Evolutionary conservation across 768 basidiomycete species (phyloP).

Genomic region (Termitomyces eurrhizus): DNA sequence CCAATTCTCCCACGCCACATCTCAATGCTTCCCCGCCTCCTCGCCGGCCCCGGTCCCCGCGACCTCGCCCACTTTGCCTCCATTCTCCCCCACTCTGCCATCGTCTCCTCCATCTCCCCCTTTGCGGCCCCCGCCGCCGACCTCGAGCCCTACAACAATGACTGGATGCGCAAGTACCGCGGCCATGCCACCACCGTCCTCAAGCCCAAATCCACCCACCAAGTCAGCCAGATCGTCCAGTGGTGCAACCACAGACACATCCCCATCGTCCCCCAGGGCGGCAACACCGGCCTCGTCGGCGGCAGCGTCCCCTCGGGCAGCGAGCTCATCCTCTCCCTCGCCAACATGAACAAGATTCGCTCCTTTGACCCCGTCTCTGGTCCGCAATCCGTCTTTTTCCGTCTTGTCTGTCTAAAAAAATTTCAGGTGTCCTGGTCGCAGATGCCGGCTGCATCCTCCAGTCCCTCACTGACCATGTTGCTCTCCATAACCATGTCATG

Average conservation of each 20-base stretch:
- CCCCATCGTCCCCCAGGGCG: conserved; percentile 95
- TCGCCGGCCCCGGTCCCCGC: conserved; percentile 16
- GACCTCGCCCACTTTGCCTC: conserved; percentile 68
- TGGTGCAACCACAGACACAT: conserved; percentile 82
- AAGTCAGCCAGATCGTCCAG: conserved; percentile 86
- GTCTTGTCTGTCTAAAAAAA: neutral
- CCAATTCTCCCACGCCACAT: conserved; percentile 9
- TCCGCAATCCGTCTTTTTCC: conserved; percentile 25
- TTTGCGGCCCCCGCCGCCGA: conserved; percentile 50
- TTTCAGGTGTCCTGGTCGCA: conserved; percentile 78
- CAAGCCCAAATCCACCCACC: conserved; percentile 80
- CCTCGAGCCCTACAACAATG: conserved; percentile 75
- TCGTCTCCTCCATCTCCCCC: conserved; percentile 66
- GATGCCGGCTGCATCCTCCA: conserved; percentile 96
- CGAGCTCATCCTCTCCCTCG: conserved; percentile 82
- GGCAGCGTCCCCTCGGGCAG: conserved; percentile 87
- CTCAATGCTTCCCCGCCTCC: conserved; percentile 13
- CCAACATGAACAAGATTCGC: conserved; percentile 78
- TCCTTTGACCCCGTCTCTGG: conserved; percentile 84
- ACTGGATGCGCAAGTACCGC: conserved; percentile 96
- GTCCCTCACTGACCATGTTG: conserved; percentile 79
- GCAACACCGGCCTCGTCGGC: conserved; percentile 97
- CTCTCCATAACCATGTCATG: conserved; percentile 90
- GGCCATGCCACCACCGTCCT: conserved; percentile 84
- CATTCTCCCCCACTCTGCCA: conserved; percentile 57